Percentiles rank a stretch among this genome's conserved stretches.
Evolutionary conservation across 2,329 filamentous ascomycete species (phyloP).

Genomic region (Fusarium clavum): DNA sequence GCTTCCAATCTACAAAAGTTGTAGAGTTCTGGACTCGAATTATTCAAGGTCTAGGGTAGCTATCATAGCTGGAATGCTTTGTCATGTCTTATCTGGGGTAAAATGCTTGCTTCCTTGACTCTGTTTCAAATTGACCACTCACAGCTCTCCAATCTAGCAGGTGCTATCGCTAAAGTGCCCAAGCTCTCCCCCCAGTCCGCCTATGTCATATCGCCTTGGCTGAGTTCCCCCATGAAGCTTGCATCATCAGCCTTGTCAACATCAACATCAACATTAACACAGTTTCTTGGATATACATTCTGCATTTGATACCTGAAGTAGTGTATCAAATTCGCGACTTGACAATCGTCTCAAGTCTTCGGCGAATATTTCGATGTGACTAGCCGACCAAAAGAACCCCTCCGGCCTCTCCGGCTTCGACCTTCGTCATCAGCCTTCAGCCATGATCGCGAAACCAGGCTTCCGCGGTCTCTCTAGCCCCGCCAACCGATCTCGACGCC

Average conservation of each 20-base stretch:
- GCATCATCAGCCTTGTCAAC: constrained; percentile 34
- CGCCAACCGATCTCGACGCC: constrained; percentile 29
- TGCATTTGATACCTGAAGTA: not conserved
- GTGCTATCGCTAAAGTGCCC: constrained; percentile 29
- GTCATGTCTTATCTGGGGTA: constrained; percentile 4
- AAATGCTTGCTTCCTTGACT: constrained; percentile 1
- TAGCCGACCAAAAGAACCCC: constrained; percentile 32
- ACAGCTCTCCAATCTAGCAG: constrained; percentile 11
- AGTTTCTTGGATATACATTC: not conserved
- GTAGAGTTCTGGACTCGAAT: not conserved
- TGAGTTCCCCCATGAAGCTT: constrained; percentile 3
- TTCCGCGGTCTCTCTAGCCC: constrained; percentile 32
- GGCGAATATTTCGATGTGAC: constrained; percentile 36
- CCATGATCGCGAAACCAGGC: constrained; percentile 38
- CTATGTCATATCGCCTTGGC: constrained; percentile 27
- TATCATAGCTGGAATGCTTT: constrained; percentile 2
- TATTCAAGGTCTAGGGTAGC: constrained; percentile 19
- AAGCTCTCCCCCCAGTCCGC: constrained; percentile 28
- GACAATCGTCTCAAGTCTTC: not conserved
- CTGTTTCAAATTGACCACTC: constrained; percentile 23
- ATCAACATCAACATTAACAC: constrained; percentile 16
- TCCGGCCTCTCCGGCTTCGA: constrained; percentile 34
- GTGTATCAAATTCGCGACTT: not conserved
- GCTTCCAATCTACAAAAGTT: not conserved
- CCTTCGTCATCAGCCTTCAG: constrained; percentile 12